Percentiles rank a stretch among this genome's conserved stretches.
Conservation (phyloP, 2,329 filamentous ascomycete species). For the Thielaviopsis cerberus region DNA sequence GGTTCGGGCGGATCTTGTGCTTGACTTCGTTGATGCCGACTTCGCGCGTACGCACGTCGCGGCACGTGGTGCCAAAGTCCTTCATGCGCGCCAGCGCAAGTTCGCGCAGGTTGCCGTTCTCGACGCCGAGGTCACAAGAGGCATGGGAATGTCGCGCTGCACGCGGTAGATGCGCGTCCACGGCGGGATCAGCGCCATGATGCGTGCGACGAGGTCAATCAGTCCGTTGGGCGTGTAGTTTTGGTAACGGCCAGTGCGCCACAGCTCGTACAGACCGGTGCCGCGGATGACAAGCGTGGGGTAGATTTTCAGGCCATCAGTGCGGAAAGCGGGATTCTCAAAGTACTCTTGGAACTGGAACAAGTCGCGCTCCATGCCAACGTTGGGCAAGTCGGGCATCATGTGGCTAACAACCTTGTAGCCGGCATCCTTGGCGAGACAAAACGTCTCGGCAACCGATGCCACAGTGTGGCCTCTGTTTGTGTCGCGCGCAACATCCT, state of each 20-base stretch:
- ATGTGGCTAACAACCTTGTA: conserved; percentile 99
- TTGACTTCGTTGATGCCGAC: conserved; percentile 99
- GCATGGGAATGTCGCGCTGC: conserved; percentile 98
- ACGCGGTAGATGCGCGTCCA: conserved; percentile 99
- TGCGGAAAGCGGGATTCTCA: conserved; percentile 86
- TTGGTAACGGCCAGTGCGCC: conserved; percentile 91
- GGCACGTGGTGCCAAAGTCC: conserved; percentile 91
- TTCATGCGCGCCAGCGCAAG: conserved; percentile 94
- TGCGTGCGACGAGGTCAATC: conserved; percentile 89
- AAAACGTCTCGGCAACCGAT: conserved; percentile 89
- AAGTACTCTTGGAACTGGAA: conserved; percentile 98
- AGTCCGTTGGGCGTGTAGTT: conserved; percentile 97
- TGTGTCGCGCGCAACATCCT: conserved; percentile 94
- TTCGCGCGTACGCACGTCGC: conserved; percentile 87
- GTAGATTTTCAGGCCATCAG: conserved; percentile 94
- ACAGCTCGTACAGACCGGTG: conserved; percentile 89
- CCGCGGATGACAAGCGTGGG: conserved; percentile 92
- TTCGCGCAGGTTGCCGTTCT: conserved; percentile 91
- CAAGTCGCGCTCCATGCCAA: conserved; percentile 92
- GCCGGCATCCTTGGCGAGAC: conserved; percentile 88
- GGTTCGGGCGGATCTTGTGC: conserved; percentile 90
- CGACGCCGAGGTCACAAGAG: conserved; percentile 95
- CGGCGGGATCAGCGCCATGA: conserved; percentile 79
- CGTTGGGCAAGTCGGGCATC: conserved; percentile 98
- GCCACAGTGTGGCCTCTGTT: conserved; percentile 94